Percentiles rank a stretch among this genome's conserved stretches.
phyloP scores from a whole-genome alignment of 2,329 filamentous ascomycete species.

The Penicillium janthinellum region DNA sequence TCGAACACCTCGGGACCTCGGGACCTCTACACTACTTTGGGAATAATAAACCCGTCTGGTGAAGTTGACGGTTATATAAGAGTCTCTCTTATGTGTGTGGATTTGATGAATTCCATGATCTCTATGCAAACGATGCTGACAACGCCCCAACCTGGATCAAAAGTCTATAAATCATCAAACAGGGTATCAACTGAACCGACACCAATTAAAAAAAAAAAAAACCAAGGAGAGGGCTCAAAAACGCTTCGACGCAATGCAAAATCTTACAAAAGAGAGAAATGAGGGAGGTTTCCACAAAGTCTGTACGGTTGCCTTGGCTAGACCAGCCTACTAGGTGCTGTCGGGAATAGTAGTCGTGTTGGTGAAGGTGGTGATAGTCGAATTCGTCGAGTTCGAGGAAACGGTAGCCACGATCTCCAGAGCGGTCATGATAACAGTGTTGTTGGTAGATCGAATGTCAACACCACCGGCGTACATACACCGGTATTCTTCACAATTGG shows the following conservation, averaged over 20 bases:
- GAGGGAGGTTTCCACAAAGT: neutral
- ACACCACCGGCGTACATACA: conserved; percentile 33
- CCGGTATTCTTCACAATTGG: conserved; percentile 25
- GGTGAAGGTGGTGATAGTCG: neutral
- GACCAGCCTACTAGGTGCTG: neutral
- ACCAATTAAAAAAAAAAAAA: neutral
- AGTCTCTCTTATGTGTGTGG: too few species aligned
- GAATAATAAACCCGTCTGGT: neutral
- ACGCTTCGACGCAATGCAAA: conserved; percentile 4
- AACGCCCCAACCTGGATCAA: neutral
- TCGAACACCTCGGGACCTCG: too few species aligned
- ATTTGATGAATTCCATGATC: neutral
- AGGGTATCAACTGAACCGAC: conserved; percentile 10
- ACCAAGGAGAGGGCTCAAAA: neutral
- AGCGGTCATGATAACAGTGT: conserved; percentile 17
- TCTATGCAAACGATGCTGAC: neutral
- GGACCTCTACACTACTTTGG: too few species aligned
- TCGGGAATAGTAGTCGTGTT: neutral
- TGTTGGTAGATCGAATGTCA: conserved; percentile 22
- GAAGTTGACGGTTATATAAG: neutral
- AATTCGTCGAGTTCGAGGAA: conserved; percentile 4
- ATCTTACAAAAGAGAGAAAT: neutral
- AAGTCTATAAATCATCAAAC: conserved; percentile 6
- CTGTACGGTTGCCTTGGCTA: neutral
- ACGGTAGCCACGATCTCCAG: conserved; percentile 7